Percentiles rank a stretch among this genome's conserved stretches.
These are phyloP conservation scores for Coprinopsis marcescibilis DNA, from an alignment of 768 basidiomycete genomes.

Conservation along the genomic window DNA sequence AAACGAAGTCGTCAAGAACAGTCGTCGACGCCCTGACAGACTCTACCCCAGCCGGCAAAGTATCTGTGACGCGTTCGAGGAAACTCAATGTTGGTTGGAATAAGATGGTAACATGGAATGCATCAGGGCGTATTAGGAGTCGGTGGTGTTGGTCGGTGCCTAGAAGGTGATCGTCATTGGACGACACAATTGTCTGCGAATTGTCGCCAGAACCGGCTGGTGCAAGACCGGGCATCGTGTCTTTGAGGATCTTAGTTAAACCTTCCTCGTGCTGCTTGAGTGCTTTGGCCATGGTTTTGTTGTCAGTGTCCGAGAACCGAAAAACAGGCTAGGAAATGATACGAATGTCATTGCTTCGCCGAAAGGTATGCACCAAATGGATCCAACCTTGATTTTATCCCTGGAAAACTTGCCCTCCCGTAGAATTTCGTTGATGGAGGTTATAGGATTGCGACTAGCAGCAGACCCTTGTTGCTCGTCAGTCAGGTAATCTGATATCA, in stretches of 20 bases:
- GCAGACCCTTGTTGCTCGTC: slow-evolving; percentile 81
- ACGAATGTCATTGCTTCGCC: background rate
- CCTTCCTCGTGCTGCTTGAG: slow-evolving; percentile 80
- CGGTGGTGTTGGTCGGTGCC: slow-evolving; percentile 78
- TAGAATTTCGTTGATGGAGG: slow-evolving; percentile 90
- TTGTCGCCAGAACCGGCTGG: slow-evolving; percentile 59
- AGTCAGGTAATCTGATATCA: slow-evolving; percentile 87
- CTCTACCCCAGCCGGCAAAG: slow-evolving; percentile 70
- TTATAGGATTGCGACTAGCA: slow-evolving; percentile 80
- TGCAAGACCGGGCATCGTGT: slow-evolving; percentile 92
- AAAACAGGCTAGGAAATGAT: slow-evolving; percentile 63
- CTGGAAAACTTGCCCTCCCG: slow-evolving; percentile 75
- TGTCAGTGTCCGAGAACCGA: slow-evolving; percentile 87
- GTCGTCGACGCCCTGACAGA: slow-evolving; percentile 59
- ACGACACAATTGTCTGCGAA: slow-evolving; percentile 55
- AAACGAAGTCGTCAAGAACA: slow-evolving; percentile 87
- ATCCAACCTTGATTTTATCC: slow-evolving; percentile 70
- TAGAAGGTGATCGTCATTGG: slow-evolving; percentile 65
- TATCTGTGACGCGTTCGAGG: slow-evolving; percentile 62
- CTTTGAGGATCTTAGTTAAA: slow-evolving; percentile 74
- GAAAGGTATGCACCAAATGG: background rate
- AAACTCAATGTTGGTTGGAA: slow-evolving; percentile 92
- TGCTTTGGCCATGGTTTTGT: slow-evolving; percentile 58
- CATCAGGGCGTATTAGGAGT: slow-evolving; percentile 81
- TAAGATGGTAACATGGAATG: slow-evolving; percentile 91